Percentiles rank a stretch among this genome's conserved stretches.
Evolutionary conservation across 2,329 filamentous ascomycete genomes (phyloP).

Genomic region (Paraphaeosphaeria sporulosa): DNA sequence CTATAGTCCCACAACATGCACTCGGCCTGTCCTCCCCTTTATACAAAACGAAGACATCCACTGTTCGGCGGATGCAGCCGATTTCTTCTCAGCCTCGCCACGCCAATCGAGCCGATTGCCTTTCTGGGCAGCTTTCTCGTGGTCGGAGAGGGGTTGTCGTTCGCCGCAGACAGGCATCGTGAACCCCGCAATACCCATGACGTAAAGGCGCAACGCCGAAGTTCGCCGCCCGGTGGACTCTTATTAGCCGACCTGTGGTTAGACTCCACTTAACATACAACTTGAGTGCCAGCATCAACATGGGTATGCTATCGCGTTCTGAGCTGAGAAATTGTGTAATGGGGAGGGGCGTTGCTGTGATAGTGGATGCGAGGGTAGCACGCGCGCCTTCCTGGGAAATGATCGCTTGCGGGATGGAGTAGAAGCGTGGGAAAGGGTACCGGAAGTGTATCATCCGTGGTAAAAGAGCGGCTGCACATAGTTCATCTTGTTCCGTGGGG

Average conservation of each 20-base stretch:
- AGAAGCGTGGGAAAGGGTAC: neutral
- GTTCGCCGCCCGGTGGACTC: conserved; percentile 25
- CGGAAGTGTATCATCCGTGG: neutral
- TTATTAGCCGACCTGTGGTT: neutral
- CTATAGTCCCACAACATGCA: neutral
- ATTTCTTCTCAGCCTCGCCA: neutral
- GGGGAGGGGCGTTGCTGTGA: neutral
- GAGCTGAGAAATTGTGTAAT: neutral
- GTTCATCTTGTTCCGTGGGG: neutral
- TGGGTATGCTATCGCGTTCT: neutral
- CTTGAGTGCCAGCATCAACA: neutral
- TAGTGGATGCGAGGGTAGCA: neutral
- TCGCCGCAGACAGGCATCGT: conserved; percentile 3
- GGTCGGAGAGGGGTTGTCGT: neutral
- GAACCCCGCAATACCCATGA: conserved; percentile 38
- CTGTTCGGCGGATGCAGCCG: conserved; percentile 2
- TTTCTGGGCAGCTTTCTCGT: neutral
- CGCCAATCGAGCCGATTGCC: neutral
- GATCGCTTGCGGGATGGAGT: neutral
- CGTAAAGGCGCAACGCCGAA: conserved; percentile 30
- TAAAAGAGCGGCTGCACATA: neutral
- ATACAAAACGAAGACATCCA: neutral
- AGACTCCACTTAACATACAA: neutral
- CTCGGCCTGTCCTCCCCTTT: neutral
- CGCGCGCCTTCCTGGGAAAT: neutral